Percentiles rank a stretch among this genome's conserved stretches.
Evolutionary conservation across 352 stramenopile species (phyloP).

Genomic region (Phytophthora brassicae): DNA sequence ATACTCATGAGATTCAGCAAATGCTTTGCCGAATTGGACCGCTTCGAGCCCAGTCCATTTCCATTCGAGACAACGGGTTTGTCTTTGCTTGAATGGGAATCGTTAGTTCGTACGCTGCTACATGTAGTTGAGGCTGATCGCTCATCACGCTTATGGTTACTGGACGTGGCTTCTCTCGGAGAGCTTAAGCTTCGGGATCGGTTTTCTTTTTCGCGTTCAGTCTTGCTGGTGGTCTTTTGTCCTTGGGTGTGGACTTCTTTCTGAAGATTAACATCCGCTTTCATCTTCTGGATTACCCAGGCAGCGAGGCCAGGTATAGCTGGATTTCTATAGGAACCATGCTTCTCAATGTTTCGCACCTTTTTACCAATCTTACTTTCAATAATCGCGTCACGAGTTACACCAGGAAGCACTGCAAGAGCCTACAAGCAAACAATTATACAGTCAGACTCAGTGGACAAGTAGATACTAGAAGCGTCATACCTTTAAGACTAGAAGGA

Average conservation of each 20-base stretch:
- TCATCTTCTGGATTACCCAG: constrained; percentile 68
- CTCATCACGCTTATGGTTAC: constrained; percentile 7
- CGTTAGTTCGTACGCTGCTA: constrained; percentile 5
- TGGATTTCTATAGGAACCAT: constrained; percentile 21
- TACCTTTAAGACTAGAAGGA: constrained; percentile 73
- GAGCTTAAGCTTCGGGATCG: constrained; percentile 9
- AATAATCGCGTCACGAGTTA: constrained; percentile 45
- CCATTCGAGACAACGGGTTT: constrained; percentile 15
- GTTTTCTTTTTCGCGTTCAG: constrained; percentile 11
- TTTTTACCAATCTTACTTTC: constrained; percentile 59
- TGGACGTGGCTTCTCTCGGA: constrained; percentile 3
- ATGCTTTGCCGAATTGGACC: constrained; percentile 67
- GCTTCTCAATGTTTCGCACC: constrained; percentile 44
- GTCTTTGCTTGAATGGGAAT: constrained; percentile 11
- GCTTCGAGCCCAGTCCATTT: constrained; percentile 17
- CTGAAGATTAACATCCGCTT: constrained; percentile 27
- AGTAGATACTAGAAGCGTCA: background rate
- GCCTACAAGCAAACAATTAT: constrained; percentile 25
- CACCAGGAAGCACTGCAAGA: constrained; percentile 56
- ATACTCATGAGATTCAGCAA: constrained; percentile 59
- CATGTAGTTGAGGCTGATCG: background rate
- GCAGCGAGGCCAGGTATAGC: constrained; percentile 44
- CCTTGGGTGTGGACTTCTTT: constrained; percentile 15
- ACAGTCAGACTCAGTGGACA: constrained; percentile 1
- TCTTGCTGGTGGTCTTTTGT: constrained; percentile 8